phyloP scores from a whole-genome alignment of 345 rosid genomes.

The Arabidopsis thaliana region DNA sequence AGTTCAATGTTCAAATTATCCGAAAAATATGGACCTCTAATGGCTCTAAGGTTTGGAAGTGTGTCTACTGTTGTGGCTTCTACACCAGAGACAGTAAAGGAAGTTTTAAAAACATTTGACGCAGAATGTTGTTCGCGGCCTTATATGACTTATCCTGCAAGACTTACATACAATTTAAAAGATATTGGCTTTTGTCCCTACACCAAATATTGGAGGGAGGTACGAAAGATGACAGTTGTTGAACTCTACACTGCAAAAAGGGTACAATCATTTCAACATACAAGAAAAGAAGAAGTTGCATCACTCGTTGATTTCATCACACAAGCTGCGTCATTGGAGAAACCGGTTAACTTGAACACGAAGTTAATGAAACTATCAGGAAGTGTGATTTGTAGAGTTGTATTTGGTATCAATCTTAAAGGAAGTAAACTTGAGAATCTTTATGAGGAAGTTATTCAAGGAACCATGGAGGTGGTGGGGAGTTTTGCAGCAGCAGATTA shows the following conservation, averaged over 20 bases:
- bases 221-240: slow-evolving; percentile 43
- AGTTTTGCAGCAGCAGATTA: slow-evolving; percentile 46
- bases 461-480: slow-evolving; percentile 33
- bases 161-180: slow-evolving; percentile 33
- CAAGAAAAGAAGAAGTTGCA: slow-evolving; percentile 45
- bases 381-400: slow-evolving; percentile 41
- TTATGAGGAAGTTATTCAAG: slow-evolving; percentile 42
- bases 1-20: slow-evolving; percentile 44
- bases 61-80: slow-evolving; percentile 51
- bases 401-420: slow-evolving; percentile 43
- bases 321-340: slow-evolving; percentile 33
- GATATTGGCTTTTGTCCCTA: slow-evolving; percentile 48
- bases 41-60: slow-evolving; percentile 52
- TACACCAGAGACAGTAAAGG: slow-evolving; percentile 48
- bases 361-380: slow-evolving; percentile 34
- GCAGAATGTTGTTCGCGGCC: slow-evolving; percentile 51
- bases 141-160: slow-evolving; percentile 30
- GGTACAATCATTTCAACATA: slow-evolving; percentile 41
- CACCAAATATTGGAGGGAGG: slow-evolving; percentile 43
- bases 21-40: slow-evolving; percentile 51
- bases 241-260: slow-evolving; percentile 49
- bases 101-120: slow-evolving; percentile 47
- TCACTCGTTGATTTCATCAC: slow-evolving; percentile 37
- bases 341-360: slow-evolving; percentile 37
- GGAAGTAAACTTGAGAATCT: slow-evolving; percentile 46